These are phyloP conservation scores for Kalmusia sp. DNA, from an alignment of 2,329 filamentous ascomycete genomes.

Conservation along the genomic window DNA sequence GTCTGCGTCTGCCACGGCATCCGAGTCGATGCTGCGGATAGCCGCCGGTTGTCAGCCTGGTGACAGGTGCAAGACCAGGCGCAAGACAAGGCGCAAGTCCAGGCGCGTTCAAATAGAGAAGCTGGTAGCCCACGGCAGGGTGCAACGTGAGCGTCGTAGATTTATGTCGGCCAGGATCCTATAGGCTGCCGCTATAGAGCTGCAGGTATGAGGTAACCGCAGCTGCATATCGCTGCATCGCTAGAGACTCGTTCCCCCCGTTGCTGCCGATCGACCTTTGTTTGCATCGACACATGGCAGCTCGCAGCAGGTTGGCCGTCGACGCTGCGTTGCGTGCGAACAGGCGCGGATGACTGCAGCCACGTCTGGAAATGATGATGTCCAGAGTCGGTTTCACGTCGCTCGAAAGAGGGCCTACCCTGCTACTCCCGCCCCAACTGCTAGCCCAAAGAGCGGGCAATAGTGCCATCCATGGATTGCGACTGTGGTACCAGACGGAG, in stretches of 20 bases:
- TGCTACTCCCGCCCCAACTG: neutral
- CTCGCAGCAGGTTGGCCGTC: neutral
- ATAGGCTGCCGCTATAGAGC: neutral
- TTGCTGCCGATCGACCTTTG: neutral
- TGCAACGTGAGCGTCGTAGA: conserved; percentile 1
- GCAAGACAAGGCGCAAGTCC: no score
- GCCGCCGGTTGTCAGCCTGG: no score
- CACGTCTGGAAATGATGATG: neutral
- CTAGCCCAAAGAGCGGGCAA: neutral
- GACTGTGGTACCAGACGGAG: neutral
- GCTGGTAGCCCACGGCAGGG: neutral
- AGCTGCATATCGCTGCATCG: neutral
- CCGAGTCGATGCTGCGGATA: neutral
- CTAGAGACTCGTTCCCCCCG: no score
- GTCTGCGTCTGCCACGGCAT: neutral
- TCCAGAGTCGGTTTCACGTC: conserved; percentile 1
- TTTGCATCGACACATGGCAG: neutral
- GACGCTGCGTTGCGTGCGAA: neutral
- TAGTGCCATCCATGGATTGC: neutral
- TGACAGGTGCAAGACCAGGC: no score
- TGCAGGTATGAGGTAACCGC: conserved; percentile 3
- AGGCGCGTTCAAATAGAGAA: neutral
- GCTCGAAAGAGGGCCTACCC: neutral
- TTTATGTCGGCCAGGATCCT: neutral
- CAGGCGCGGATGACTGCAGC: neutral